phyloP scores from a whole-genome alignment of 179 eudicot species.

The Patellifolia procumbens region DNA sequence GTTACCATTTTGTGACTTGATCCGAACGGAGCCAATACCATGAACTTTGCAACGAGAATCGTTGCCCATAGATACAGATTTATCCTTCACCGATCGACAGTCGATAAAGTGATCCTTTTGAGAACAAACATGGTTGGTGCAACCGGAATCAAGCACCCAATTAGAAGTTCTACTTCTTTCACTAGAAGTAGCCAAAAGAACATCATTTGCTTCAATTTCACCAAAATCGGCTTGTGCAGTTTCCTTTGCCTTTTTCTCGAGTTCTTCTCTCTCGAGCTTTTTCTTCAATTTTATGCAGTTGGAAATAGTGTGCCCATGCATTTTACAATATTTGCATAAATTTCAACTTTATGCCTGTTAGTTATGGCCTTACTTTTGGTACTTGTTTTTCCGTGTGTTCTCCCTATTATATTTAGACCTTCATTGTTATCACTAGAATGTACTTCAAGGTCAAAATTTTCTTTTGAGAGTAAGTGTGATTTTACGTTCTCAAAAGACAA shows the following conservation, averaged over 20 bases:
- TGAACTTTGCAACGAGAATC: not conserved
- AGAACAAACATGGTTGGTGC: not conserved
- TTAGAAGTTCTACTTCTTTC: not conserved
- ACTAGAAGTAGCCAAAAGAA: not conserved
- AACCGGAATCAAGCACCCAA: conserved; percentile 1
- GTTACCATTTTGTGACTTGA: not conserved
- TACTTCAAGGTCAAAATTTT: conserved; percentile 1
- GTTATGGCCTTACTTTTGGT: not conserved
- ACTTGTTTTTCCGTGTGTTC: not conserved
- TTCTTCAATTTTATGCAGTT: not conserved
- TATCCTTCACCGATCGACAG: not conserved
- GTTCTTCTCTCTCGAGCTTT: not conserved
- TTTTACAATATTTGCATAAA: not conserved
- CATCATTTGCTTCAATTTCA: not conserved
- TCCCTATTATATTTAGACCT: not conserved
- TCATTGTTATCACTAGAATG: not conserved
- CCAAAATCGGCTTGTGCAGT: not conserved
- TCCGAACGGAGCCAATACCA: not conserved
- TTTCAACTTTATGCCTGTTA: not conserved
- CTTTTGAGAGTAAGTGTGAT: conserved; percentile 13
- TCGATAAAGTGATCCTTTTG: not conserved
- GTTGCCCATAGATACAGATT: not conserved
- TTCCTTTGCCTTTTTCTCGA: not conserved
- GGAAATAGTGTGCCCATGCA: not conserved
- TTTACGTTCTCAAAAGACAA: conserved; percentile 3